Conservation (phyloP, 768 basidiomycete genomes). For the Heimioporus sp. region DNA sequence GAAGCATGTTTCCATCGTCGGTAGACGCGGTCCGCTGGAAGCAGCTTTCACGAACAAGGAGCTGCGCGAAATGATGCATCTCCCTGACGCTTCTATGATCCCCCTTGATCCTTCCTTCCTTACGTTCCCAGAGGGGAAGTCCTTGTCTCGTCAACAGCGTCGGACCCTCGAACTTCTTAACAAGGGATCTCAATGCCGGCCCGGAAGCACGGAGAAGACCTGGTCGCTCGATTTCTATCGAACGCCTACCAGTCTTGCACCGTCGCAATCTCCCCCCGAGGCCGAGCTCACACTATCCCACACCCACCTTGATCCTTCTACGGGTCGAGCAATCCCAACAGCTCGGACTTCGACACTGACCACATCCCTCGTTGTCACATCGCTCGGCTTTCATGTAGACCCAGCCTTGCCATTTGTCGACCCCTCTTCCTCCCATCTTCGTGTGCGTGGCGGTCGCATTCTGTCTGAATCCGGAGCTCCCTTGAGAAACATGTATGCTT, state of each 20-base stretch:
- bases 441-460: slow-evolving; percentile 51
- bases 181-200: slow-evolving; percentile 55
- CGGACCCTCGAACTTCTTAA: slow-evolving; percentile 63
- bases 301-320: slow-evolving; percentile 52
- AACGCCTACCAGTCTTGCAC: slow-evolving; percentile 53
- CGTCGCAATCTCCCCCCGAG: slow-evolving; percentile 19
- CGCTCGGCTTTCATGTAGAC: slow-evolving; percentile 82
- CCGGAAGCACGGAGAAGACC: slow-evolving; percentile 54
- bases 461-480: slow-evolving; percentile 36
- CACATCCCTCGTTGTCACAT: slow-evolving; percentile 83
- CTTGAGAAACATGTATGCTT: slow-evolving; percentile 74
- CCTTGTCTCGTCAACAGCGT: slow-evolving; percentile 60
- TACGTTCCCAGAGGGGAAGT: slow-evolving; percentile 28
- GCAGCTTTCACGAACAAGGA: slow-evolving; percentile 94
- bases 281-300: slow-evolving; percentile 57
- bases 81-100: slow-evolving; percentile 65
- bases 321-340: slow-evolving; percentile 51
- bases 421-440: slow-evolving; percentile 51
- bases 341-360: slow-evolving; percentile 47
- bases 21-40: slow-evolving; percentile 82
- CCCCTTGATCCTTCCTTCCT: slow-evolving; percentile 54
- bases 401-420: slow-evolving; percentile 61
- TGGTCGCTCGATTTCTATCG: slow-evolving; percentile 86
- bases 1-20: slow-evolving; percentile 78
- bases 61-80: slow-evolving; percentile 73